Conservation (phyloP, 2,329 filamentous ascomycete genomes). For the Fusarium sp. region DNA sequence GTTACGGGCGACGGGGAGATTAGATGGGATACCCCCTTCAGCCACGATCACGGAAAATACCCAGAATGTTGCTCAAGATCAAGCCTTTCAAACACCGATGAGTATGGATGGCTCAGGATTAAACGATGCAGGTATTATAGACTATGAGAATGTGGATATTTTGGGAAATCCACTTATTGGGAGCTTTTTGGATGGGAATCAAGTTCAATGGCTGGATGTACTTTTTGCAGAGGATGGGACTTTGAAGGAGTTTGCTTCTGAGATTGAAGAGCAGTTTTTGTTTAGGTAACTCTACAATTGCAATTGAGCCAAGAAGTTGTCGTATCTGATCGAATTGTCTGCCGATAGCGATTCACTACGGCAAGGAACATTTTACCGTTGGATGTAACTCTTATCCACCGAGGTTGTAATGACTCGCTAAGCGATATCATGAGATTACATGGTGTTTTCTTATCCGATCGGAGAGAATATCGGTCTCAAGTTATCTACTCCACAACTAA, state of each 20-base stretch:
- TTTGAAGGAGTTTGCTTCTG: conserved; percentile 42
- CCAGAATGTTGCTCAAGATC: not conserved
- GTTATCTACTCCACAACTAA: not conserved
- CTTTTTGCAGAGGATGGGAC: conserved; percentile 45
- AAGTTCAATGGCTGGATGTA: conserved; percentile 43
- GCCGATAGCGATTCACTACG: not conserved
- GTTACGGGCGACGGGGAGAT: conserved; percentile 24
- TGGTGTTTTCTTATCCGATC: not conserved
- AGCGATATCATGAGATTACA: not conserved
- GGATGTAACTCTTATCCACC: not conserved
- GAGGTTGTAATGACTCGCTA: not conserved
- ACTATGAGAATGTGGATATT: conserved; percentile 40
- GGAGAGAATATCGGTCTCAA: not conserved
- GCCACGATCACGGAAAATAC: not conserved
- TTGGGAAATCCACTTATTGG: conserved; percentile 45
- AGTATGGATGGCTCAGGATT: not conserved
- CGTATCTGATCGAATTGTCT: not conserved
- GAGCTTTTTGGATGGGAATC: conserved; percentile 45
- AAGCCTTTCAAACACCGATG: conserved; percentile 8
- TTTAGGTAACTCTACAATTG: conserved; percentile 17
- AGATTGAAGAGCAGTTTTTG: conserved; percentile 46
- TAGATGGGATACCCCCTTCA: conserved; percentile 4
- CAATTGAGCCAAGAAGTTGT: not conserved
- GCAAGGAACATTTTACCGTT: not conserved
- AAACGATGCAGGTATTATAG: conserved; percentile 2